Conservation (phyloP, 1,284 basidiomycete genomes). For the Vanrija humicola region DNA sequence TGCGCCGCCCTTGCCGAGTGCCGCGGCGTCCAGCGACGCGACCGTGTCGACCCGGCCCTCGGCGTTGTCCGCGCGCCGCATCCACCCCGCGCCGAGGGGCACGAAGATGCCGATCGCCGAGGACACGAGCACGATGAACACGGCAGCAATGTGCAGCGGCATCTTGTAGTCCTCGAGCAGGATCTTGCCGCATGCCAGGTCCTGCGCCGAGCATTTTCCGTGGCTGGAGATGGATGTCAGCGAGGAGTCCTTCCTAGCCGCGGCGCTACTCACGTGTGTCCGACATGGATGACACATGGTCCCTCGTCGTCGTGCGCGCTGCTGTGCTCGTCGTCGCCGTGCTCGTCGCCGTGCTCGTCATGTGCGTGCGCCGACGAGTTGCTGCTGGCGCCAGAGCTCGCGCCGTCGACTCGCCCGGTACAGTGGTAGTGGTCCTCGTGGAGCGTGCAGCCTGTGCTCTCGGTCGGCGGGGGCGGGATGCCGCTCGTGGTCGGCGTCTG, state of each 20-base stretch:
- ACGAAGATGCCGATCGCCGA: slow-evolving; percentile 45
- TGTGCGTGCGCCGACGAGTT: no score
- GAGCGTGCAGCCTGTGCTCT: slow-evolving; percentile 19
- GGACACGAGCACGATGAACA: slow-evolving; percentile 49
- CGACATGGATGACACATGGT: slow-evolving; percentile 37
- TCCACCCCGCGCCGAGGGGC: slow-evolving; percentile 36
- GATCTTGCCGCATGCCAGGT: slow-evolving; percentile 42
- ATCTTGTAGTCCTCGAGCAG: slow-evolving; percentile 44
- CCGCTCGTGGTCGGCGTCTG: not conserved
- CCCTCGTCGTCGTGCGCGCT: slow-evolving; percentile 11
- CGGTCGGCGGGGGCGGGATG: slow-evolving; percentile 16
- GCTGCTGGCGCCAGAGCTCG: not conserved
- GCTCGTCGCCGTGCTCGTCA: slow-evolving; percentile 13
- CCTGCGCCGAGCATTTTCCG: slow-evolving; percentile 46
- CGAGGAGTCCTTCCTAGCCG: not conserved
- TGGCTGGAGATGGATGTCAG: slow-evolving; percentile 29
- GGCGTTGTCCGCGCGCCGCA: slow-evolving; percentile 2
- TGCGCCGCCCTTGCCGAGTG: slow-evolving; percentile 24
- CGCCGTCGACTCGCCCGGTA: slow-evolving; percentile 12
- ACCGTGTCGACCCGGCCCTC: not conserved
- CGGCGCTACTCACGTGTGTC: slow-evolving; percentile 18
- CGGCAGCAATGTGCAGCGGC: slow-evolving; percentile 48
- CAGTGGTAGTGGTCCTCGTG: slow-evolving; percentile 30
- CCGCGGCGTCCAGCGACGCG: slow-evolving; percentile 12
- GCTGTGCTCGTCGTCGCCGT: slow-evolving; percentile 20